These are phyloP conservation scores for Cyclospora cayetanensis DNA, from an alignment of 169 alveolate species.

Conservation along the genomic window DNA sequence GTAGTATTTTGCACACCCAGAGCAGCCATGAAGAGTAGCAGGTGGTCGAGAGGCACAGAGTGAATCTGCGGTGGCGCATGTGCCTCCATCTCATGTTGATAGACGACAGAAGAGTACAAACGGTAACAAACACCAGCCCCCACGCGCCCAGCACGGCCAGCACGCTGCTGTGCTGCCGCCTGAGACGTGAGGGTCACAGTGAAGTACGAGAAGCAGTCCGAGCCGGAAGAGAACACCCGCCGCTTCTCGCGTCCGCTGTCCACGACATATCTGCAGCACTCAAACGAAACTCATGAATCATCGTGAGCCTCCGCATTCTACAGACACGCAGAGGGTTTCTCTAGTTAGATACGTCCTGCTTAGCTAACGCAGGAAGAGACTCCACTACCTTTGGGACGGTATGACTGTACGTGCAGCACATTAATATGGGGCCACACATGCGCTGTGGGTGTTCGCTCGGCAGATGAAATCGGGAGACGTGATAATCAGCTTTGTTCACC, in stretches of 20 bases:
- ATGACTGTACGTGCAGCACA: no score
- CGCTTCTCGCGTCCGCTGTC: slow-evolving; percentile 95
- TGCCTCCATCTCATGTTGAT: slow-evolving; percentile 81
- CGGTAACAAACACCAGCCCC: slow-evolving; percentile 99
- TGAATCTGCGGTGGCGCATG: slow-evolving; percentile 89
- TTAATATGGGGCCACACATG: no score
- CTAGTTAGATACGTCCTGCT: no score
- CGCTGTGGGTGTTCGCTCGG: no score
- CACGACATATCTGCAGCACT: slow-evolving; percentile 86
- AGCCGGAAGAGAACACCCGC: slow-evolving; percentile 82
- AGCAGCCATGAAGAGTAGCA: slow-evolving; percentile 89
- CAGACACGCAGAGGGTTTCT: no score
- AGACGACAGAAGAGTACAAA: slow-evolving; percentile 83
- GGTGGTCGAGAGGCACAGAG: slow-evolving; percentile 87
- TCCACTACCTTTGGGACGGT: no score
- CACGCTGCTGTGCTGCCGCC: slow-evolving; percentile 95
- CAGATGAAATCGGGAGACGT: no score
- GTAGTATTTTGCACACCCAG: slow-evolving; percentile 78
- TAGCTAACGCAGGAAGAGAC: no score
- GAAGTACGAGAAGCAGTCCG: slow-evolving; percentile 90
- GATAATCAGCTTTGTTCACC: neutral
- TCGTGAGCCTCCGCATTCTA: neutral
- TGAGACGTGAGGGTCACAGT: slow-evolving; percentile 90
- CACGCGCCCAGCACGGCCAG: slow-evolving; percentile 99
- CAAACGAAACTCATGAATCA: neutral